Evolutionary conservation across 1,284 basidiomycete species (phyloP), one percentile per base, ranked within the genome.

Genomic region (Inonotus hispidus): DNA sequence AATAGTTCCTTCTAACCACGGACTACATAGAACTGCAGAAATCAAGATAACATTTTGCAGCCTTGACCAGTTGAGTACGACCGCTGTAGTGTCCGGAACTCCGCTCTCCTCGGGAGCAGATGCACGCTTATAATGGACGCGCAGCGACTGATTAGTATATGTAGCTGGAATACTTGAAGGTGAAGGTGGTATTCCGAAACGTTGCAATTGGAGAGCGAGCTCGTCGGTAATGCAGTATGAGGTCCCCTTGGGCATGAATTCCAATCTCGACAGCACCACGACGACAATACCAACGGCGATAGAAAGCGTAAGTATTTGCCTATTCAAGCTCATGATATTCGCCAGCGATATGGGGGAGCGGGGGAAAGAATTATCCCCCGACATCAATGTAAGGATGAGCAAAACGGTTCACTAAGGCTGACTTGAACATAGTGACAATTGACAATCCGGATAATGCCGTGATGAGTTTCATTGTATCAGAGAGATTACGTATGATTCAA

Each of bases 11-110:
- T 79, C 71, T 38, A 85, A 70, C 65, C 72, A 72, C 5, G 75
- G 67, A 3, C 71, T 71, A 66, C 86, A 88, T 11, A 88, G 72
- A 23, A 78, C 67, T 25, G 78, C 75, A 14, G 75, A 76, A 60
- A 88, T 84, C 54, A 74, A 74, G 41, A 81, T 68, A 45, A 88
- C 82, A 66, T 88, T 88, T 0, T 75, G 70, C 38, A 85, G 75
- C 32, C 84, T 77, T 47, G 80, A 82, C 86, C 85, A 88, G 70
- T 88, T 87, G 50, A 87, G 72, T 43, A 88, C 68, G 39, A 88
- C 72, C 10, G 81, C 83, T 7, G 83, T 86, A 4, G 75, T 77
- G 63, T 78, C 71, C 19, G 77, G 41, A 2, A 14, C n/a, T 25
- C 14, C 10, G 25, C 45, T 29, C 21, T 41, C 37, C 14, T 7